Percentiles rank a stretch among this genome's conserved stretches.
These are phyloP conservation scores for Terana coerulea DNA, from an alignment of 768 basidiomycete genomes.

Conservation along the genomic window DNA sequence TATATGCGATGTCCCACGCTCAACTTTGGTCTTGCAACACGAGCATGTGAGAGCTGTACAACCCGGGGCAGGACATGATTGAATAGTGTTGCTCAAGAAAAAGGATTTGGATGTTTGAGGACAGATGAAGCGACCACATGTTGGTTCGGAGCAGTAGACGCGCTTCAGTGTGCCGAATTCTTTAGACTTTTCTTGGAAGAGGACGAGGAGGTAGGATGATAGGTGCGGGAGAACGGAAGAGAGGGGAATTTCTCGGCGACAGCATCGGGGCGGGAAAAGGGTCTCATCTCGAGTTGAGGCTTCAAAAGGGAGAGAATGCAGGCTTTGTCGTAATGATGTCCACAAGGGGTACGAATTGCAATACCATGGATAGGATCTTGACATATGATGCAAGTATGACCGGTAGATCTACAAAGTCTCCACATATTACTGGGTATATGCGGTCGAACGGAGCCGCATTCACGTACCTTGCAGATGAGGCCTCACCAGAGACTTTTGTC, in stretches of 20 bases:
- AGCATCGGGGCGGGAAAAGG: slow-evolving; percentile 29
- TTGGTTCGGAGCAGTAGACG: slow-evolving; percentile 25
- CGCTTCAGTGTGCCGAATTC: slow-evolving; percentile 22
- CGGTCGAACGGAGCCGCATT: too few species aligned
- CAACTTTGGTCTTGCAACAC: slow-evolving; percentile 13
- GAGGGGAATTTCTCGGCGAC: slow-evolving; percentile 17
- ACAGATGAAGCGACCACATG: slow-evolving; percentile 26
- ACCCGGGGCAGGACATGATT: slow-evolving; percentile 4
- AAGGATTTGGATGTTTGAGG: slow-evolving; percentile 4
- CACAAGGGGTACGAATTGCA: slow-evolving; percentile 18
- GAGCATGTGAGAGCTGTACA: slow-evolving; percentile 18
- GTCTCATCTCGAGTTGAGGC: slow-evolving; percentile 20
- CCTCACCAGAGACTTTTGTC: too few species aligned
- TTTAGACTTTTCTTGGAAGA: slow-evolving; percentile 13
- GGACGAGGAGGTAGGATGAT: not conserved
- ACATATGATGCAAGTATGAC: too few species aligned
- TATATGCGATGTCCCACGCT: slow-evolving; percentile 4
- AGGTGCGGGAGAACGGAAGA: slow-evolving; percentile 14
- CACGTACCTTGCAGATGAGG: too few species aligned
- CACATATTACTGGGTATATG: too few species aligned
- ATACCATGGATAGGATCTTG: too few species aligned
- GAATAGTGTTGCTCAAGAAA: slow-evolving; percentile 10
- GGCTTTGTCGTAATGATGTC: slow-evolving; percentile 20
- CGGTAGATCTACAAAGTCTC: too few species aligned
- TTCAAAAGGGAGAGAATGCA: slow-evolving; percentile 23